Evolutionary conservation across 441 rosid species (phyloP).

Genomic region (Biscutella auriculata): DNA sequence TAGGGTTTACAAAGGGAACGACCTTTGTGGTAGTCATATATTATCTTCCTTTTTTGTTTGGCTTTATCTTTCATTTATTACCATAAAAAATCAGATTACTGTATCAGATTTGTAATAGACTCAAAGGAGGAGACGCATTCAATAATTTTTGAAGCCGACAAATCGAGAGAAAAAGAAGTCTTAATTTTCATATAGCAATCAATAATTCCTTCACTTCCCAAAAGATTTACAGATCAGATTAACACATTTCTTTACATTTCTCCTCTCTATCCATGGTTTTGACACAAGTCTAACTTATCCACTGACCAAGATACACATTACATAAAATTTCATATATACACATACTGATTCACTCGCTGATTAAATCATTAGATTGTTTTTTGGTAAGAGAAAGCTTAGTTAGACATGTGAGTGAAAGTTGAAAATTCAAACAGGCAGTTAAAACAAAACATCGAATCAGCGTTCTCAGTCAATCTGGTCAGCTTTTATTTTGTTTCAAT

Average conservation of each 20-base stretch:
- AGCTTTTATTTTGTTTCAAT: slow-evolving; percentile 13
- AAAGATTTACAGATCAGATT: slow-evolving; percentile 2
- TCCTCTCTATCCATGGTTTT: background rate
- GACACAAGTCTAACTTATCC: background rate
- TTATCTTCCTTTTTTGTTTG: background rate
- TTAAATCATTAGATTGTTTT: slow-evolving; percentile 7
- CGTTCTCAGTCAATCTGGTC: slow-evolving; percentile 9
- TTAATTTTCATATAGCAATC: background rate
- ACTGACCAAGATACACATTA: background rate
- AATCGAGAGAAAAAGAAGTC: background rate
- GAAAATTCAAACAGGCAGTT: background rate
- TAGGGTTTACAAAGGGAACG: background rate
- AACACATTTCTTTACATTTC: slow-evolving; percentile 7
- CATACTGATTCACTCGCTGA: background rate
- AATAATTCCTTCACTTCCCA: background rate
- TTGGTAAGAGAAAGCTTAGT: background rate
- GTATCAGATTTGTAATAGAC: too few relatives aligned
- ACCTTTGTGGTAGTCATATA: background rate
- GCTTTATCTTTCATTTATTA: background rate
- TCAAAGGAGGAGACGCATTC: background rate
- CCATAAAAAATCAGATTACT: too few relatives aligned
- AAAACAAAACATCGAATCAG: slow-evolving; percentile 12
- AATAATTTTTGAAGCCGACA: slow-evolving; percentile 8
- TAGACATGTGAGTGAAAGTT: slow-evolving; percentile 4
- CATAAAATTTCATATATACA: slow-evolving; percentile 11